Evolutionary conservation across 352 stramenopile species (phyloP).

Genomic region (Phytopythium aichiense): DNA sequence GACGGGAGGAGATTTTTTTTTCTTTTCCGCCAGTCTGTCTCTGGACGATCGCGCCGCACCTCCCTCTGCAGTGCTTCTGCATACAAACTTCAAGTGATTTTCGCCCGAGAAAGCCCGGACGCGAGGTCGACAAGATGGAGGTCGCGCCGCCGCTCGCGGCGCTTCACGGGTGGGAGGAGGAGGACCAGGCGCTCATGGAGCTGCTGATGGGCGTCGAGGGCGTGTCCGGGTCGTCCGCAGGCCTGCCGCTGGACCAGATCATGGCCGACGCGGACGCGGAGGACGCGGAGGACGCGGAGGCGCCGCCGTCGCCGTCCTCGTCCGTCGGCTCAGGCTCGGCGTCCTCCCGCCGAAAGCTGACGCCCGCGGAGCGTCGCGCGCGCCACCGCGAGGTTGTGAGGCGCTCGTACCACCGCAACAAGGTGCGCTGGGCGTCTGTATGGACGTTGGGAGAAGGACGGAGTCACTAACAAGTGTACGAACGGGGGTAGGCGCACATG

Average conservation of each 20-base stretch:
- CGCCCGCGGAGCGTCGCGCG: constrained; percentile 43
- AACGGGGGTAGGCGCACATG: constrained; percentile 29
- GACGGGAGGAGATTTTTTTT: no score
- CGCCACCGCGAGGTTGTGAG: constrained; percentile 69
- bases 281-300: not conserved
- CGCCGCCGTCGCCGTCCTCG: constrained; percentile 1
- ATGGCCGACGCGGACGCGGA: not conserved
- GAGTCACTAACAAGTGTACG: not conserved
- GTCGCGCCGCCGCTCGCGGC: constrained; percentile 3
- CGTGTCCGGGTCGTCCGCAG: not conserved
- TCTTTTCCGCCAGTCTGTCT: not conserved
- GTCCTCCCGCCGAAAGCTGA: constrained; percentile 33
- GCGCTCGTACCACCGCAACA: constrained; percentile 75
- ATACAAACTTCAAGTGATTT: constrained; percentile 5
- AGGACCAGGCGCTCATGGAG: constrained; percentile 31
- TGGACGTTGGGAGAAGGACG: not conserved
- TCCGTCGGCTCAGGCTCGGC: constrained; percentile 5
- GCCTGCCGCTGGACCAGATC: constrained; percentile 7
- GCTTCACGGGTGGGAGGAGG: constrained; percentile 19
- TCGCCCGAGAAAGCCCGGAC: constrained; percentile 2
- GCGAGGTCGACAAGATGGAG: not conserved
- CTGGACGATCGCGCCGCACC: not conserved
- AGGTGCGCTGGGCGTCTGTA: constrained; percentile 21
- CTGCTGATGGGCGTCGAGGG: constrained; percentile 20
- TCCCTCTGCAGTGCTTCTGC: not conserved